Evolutionary conservation across 257 asterid species (phyloP).

Genomic region (Nicotiana tomentosiformis): DNA sequence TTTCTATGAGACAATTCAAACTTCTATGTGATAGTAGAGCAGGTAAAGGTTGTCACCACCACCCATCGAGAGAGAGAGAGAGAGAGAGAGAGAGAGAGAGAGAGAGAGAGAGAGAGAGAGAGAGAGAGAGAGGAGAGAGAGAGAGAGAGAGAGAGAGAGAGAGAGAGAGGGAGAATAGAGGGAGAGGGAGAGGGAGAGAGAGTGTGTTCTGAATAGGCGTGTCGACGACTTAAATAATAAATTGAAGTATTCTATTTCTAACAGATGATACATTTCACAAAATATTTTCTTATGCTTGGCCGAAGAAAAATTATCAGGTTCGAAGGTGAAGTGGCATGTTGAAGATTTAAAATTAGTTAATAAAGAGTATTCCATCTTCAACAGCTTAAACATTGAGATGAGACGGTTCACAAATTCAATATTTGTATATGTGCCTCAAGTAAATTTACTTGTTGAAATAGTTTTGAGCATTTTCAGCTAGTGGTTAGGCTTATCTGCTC

Average conservation of each 20-base stretch:
- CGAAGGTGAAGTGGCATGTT: background rate
- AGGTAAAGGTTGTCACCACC: background rate
- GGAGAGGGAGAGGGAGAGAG: background rate
- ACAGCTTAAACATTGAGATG: background rate
- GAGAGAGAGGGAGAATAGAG: background rate
- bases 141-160: background rate
- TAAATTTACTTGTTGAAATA: background rate
- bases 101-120: too few species aligned
- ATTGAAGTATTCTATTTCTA: background rate
- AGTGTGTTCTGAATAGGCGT: background rate
- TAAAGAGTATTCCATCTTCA: background rate
- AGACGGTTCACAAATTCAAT: background rate
- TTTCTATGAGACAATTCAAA: background rate
- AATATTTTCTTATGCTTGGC: too few species aligned
- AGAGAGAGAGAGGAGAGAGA: background rate
- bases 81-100: too few species aligned
- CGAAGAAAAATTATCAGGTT: background rate
- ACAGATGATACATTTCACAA: background rate
- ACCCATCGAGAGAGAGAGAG: background rate
- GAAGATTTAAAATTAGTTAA: too few species aligned
- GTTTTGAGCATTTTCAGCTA: background rate
- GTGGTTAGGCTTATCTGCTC: background rate
- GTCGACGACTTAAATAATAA: background rate
- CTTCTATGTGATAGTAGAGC: background rate
- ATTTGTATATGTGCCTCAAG: background rate